Percentiles rank a stretch among this genome's conserved stretches.
phyloP scores from a whole-genome alignment of 148 eudicot species.

The Chenopodium formosanum region DNA sequence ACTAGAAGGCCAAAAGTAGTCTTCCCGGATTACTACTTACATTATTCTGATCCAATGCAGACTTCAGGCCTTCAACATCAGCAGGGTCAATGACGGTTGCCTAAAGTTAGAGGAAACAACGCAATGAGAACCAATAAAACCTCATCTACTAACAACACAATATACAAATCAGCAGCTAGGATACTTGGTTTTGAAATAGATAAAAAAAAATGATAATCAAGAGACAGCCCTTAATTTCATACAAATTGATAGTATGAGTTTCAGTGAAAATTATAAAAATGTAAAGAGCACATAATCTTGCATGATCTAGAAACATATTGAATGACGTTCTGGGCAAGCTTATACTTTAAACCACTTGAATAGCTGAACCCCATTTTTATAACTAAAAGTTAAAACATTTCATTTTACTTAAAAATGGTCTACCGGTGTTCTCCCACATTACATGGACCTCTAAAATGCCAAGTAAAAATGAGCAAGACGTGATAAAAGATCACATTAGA shows the following conservation, averaged over 20 bases:
- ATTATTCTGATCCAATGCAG: slow-evolving; percentile 61
- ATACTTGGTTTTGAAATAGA: not conserved
- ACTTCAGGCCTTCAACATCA: slow-evolving; percentile 63
- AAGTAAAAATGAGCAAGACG: not conserved
- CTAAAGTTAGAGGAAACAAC: slow-evolving; percentile 32
- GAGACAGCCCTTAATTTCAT: not conserved
- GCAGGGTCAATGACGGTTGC: slow-evolving; percentile 90
- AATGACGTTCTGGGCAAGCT: not conserved
- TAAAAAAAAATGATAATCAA: not conserved
- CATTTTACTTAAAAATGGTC: not conserved
- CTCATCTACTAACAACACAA: not conserved
- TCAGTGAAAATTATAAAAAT: not conserved
- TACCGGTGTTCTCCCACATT: not conserved
- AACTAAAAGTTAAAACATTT: not conserved
- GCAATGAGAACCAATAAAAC: not conserved
- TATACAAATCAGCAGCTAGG: not conserved
- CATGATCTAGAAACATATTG: not conserved
- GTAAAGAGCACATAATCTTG: not conserved
- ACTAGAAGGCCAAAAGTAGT: not conserved
- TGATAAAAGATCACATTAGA: too few species aligned
- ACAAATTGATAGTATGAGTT: not conserved
- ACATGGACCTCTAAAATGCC: not conserved
- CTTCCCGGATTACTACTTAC: slow-evolving; percentile 34
- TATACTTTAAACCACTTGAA: not conserved
- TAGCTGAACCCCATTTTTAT: not conserved